Conservation (phyloP, 1,284 basidiomycete genomes). For the Trametes versicolor region DNA sequence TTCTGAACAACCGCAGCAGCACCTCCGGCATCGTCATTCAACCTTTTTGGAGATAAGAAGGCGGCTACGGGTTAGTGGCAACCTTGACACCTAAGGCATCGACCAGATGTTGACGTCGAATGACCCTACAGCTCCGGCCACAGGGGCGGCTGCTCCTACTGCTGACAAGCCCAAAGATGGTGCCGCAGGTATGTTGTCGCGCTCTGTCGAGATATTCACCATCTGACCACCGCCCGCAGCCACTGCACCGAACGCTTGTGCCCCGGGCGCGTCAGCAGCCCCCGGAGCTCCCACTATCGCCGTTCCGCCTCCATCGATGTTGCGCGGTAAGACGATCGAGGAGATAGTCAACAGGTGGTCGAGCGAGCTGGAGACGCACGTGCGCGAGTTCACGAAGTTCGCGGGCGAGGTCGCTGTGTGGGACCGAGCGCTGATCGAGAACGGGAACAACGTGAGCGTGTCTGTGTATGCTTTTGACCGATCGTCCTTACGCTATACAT, state of each 20-base stretch:
- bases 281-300: constrained; percentile 54
- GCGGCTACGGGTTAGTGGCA: constrained; percentile 40
- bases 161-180: constrained; percentile 30
- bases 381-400: constrained; percentile 89
- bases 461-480: background rate
- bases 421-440: constrained; percentile 94
- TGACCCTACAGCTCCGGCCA: constrained; percentile 6
- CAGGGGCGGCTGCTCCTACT: constrained; percentile 20
- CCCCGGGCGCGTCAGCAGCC: constrained; percentile 37
- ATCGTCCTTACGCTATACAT: background rate
- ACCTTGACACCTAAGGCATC: background rate
- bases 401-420: constrained; percentile 94
- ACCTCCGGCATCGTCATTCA: constrained; percentile 30
- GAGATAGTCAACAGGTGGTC: constrained; percentile 97
- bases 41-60: constrained; percentile 51
- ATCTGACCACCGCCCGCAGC: background rate
- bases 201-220: background rate
- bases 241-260: constrained; percentile 32
- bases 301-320: constrained; percentile 81
- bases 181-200: constrained; percentile 8
- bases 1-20: constrained; percentile 14
- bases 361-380: constrained; percentile 85
- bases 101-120: background rate
- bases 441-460: constrained; percentile 86
- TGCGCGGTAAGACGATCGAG: constrained; percentile 95